Evolutionary conservation across 2,329 filamentous ascomycete genomes (phyloP).

Genomic region (Chaetomium sp.): DNA sequence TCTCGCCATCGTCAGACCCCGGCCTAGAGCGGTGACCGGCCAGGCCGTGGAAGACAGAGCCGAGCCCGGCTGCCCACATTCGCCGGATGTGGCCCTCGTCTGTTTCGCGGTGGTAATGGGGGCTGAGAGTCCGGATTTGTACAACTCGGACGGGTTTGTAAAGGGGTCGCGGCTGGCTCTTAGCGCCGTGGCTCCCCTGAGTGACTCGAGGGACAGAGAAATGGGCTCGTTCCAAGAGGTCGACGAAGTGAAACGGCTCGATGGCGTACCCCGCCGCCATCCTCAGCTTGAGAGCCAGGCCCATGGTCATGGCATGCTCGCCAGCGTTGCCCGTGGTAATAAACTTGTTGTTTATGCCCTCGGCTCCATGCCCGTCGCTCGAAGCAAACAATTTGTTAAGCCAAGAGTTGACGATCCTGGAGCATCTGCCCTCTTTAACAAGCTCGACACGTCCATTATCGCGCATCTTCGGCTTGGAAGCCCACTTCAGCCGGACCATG

Average conservation of each 20-base stretch:
- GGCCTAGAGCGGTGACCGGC: conserved; percentile 1
- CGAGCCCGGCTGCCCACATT: conserved; percentile 40
- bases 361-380: not conserved
- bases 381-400: conserved; percentile 36
- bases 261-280: conserved; percentile 41
- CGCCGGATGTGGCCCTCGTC: conserved; percentile 36
- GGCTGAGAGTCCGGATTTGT: conserved; percentile 40
- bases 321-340: conserved; percentile 41
- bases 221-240: conserved; percentile 34
- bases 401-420: conserved; percentile 39
- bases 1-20: conserved; percentile 4
- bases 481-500: conserved; percentile 42
- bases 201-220: not conserved
- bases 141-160: conserved; percentile 33
- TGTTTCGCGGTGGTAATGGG: conserved; percentile 40
- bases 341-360: conserved; percentile 16
- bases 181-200: not conserved
- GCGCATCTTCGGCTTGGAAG: conserved; percentile 40
- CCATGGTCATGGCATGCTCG: conserved; percentile 43
- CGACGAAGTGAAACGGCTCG: conserved; percentile 41
- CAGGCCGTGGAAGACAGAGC: conserved; percentile 37
- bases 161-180: not conserved
- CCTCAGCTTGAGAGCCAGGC: conserved; percentile 40
- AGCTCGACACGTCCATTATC: conserved; percentile 35
- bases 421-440: conserved; percentile 38